Percentiles rank a stretch among this genome's conserved stretches.
Conservation (phyloP, 2,329 filamentous ascomycete species). For the Exophiala dermatitidis region DNA sequence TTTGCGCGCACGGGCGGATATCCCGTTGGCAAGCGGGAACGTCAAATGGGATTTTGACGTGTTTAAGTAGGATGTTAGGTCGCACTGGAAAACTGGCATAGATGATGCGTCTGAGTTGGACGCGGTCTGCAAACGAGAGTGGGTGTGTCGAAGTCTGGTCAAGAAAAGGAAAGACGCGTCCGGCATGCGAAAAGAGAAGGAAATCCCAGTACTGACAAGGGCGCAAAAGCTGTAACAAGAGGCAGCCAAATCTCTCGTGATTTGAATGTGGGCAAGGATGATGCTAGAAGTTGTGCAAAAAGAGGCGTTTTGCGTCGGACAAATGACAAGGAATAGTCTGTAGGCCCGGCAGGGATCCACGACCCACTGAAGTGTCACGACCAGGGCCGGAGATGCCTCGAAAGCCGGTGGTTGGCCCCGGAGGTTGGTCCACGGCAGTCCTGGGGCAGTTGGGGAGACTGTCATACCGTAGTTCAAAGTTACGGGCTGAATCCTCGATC, state of each 20-base stretch:
- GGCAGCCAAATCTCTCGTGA: conserved; percentile 15
- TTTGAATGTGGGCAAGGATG: conserved; percentile 6
- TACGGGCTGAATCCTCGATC: background rate
- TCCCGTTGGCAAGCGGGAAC: conserved; percentile 12
- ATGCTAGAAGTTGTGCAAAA: conserved; percentile 15
- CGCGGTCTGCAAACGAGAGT: conserved; percentile 1
- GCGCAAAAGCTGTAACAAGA: conserved; percentile 2
- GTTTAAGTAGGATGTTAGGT: conserved; percentile 13
- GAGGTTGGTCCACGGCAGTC: background rate
- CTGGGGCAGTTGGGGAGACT: background rate
- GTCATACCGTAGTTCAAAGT: background rate
- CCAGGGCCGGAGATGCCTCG: conserved; percentile 3
- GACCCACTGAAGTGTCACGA: conserved; percentile 8
- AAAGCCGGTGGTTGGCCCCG: background rate
- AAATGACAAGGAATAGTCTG: conserved; percentile 17
- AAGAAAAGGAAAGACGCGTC: conserved; percentile 6
- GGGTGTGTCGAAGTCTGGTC: conserved; percentile 14
- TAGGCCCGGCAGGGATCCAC: conserved; percentile 1
- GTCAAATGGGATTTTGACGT: conserved; percentile 16
- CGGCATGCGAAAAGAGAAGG: conserved; percentile 1
- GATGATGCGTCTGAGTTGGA: background rate
- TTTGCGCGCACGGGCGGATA: conserved; percentile 2
- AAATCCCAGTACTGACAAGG: conserved; percentile 2
- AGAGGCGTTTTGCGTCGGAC: conserved; percentile 18
- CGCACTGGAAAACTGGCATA: conserved; percentile 1